Evolutionary conservation across 306 rosid species (phyloP).

Genomic region (Vigna reflexopilosa): DNA sequence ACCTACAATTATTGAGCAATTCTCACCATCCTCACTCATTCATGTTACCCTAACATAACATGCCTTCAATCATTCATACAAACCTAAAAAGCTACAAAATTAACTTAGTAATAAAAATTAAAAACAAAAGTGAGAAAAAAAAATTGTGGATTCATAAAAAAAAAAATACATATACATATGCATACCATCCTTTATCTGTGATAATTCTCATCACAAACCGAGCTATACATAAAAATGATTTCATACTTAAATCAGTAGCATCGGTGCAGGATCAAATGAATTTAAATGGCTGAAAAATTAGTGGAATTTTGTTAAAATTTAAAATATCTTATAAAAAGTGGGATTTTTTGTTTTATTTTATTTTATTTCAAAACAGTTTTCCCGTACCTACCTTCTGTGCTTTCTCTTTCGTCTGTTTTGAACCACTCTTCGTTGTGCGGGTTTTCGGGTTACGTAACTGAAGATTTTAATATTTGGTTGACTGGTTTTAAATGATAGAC

Average conservation of each 20-base stretch:
- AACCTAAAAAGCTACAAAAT: too few species aligned
- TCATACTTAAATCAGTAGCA: too few species aligned
- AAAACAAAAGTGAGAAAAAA: too few species aligned
- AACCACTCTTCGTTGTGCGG: too few species aligned
- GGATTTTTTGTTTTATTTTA: neutral
- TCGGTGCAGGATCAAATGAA: neutral
- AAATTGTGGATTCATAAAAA: too few species aligned
- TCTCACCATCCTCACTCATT: neutral
- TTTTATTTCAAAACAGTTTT: neutral
- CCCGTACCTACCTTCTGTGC: neutral
- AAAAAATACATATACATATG: too few species aligned
- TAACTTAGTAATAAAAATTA: too few species aligned
- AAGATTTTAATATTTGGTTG: neutral
- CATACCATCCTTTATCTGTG: too few species aligned
- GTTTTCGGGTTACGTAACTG: neutral
- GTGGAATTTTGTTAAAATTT: neutral
- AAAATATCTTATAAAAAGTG: neutral
- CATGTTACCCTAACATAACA: neutral
- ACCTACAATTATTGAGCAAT: constrained; percentile 2
- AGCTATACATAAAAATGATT: neutral
- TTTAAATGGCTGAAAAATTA: neutral
- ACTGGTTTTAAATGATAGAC: neutral
- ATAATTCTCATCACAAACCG: neutral
- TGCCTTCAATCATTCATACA: neutral
- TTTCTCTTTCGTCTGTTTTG: neutral